Evolutionary conservation across 208 protist genomes (phyloP).

Genomic region (Zelonia costaricensis): DNA sequence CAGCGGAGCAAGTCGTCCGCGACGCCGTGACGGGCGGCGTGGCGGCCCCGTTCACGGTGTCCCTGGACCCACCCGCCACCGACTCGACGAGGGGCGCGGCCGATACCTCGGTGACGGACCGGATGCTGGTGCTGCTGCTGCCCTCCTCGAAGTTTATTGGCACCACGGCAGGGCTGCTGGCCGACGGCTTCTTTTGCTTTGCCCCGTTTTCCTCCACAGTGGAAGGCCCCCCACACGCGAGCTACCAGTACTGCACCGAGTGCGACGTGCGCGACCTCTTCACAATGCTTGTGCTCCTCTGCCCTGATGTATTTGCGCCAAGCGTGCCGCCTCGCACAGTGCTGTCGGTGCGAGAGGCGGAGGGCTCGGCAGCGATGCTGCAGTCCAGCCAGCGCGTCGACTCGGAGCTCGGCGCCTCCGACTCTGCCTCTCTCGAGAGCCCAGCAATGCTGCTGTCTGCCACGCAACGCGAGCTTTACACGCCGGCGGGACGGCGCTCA

Average conservation of each 20-base stretch:
- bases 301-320: slow-evolving; percentile 70
- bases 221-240: slow-evolving; percentile 21
- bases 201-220: slow-evolving; percentile 45
- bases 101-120: background rate
- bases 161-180: slow-evolving; percentile 39
- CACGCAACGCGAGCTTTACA: too few species aligned
- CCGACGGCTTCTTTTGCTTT: slow-evolving; percentile 59
- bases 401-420: background rate
- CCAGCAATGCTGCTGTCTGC: too few species aligned
- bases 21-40: slow-evolving; percentile 68
- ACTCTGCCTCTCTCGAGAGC: background rate
- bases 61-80: background rate
- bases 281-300: slow-evolving; percentile 57
- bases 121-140: slow-evolving; percentile 32
- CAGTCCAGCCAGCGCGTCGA: background rate
- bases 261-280: slow-evolving; percentile 56
- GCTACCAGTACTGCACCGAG: slow-evolving; percentile 32
- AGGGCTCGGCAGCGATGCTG: background rate
- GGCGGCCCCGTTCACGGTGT: slow-evolving; percentile 36
- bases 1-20: slow-evolving; percentile 47
- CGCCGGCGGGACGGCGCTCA: too few species aligned
- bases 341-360: slow-evolving; percentile 8
- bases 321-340: slow-evolving; percentile 2
- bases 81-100: background rate
- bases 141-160: slow-evolving; percentile 63